Conservation (phyloP, 2,329 filamentous ascomycete species). For the Claviceps sp. region DNA sequence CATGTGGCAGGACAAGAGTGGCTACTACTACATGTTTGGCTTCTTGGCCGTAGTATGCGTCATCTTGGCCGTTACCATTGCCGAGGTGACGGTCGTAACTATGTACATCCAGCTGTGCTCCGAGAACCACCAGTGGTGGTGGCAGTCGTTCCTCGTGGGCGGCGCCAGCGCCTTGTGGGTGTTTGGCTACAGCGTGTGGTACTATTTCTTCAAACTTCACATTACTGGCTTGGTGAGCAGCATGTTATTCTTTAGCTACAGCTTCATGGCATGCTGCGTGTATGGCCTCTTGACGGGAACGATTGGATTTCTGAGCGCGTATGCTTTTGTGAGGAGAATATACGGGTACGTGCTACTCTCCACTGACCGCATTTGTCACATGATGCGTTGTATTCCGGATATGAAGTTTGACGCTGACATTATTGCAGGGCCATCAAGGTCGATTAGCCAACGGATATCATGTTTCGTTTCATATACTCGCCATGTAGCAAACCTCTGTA, state of each 20-base stretch:
- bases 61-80: constrained; percentile 62
- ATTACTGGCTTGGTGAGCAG: constrained; percentile 69
- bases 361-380: not conserved
- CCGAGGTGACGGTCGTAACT: constrained; percentile 72
- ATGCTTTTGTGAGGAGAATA: constrained; percentile 71
- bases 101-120: constrained; percentile 73
- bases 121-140: constrained; percentile 89
- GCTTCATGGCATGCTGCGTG: constrained; percentile 65
- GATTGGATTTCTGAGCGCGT: constrained; percentile 71
- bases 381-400: too few species aligned
- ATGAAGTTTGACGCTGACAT: constrained; percentile 4
- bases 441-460: constrained; percentile 20
- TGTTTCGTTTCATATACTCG: not conserved
- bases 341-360: constrained; percentile 47
- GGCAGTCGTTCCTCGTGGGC: constrained; percentile 73
- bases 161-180: constrained; percentile 69
- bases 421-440: constrained; percentile 35
- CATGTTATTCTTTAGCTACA: constrained; percentile 76
- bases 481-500: not conserved
- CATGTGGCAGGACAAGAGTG: constrained; percentile 80
- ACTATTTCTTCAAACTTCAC: constrained; percentile 68
- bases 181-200: constrained; percentile 72
- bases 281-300: constrained; percentile 75
- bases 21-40: constrained; percentile 86
- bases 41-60: constrained; percentile 63